phyloP scores from a whole-genome alignment of 192 early-diverging fungal genomes.

The Backusella parvicylindrica region DNA sequence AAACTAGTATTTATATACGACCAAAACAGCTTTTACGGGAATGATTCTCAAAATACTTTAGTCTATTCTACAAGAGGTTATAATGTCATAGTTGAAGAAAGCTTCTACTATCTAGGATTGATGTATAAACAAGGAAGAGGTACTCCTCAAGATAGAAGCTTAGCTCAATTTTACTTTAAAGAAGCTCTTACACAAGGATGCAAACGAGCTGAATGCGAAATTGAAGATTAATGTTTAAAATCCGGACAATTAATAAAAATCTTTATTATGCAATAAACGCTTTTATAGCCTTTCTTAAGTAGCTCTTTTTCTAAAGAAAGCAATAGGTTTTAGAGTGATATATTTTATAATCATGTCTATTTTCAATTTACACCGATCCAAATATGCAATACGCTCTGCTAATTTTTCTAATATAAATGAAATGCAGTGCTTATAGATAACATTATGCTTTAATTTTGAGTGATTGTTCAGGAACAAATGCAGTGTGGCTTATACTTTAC shows the following conservation, averaged over 20 bases:
- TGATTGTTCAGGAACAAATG: too few species aligned
- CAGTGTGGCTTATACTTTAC: not conserved
- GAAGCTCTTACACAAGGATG: not conserved
- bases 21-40: not conserved
- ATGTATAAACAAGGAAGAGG: not conserved
- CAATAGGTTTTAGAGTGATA: not conserved
- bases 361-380: not conserved
- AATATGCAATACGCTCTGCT: too few species aligned
- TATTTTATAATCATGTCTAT: not conserved
- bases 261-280: too few species aligned
- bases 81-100: not conserved
- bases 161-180: not conserved
- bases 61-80: not conserved
- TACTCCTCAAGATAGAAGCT: not conserved
- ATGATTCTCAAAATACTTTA: not conserved
- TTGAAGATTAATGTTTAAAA: not conserved
- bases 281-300: too few species aligned
- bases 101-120: not conserved
- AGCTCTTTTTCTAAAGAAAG: not conserved
- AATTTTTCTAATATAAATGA: too few species aligned
- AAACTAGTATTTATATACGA: not conserved
- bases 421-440: not conserved
- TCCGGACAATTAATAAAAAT: not conserved
- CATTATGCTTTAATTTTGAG: not conserved
- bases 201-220: too few species aligned